These are phyloP conservation scores for Dentipellis sp. DNA, from an alignment of 768 basidiomycete genomes.

Conservation along the genomic window DNA sequence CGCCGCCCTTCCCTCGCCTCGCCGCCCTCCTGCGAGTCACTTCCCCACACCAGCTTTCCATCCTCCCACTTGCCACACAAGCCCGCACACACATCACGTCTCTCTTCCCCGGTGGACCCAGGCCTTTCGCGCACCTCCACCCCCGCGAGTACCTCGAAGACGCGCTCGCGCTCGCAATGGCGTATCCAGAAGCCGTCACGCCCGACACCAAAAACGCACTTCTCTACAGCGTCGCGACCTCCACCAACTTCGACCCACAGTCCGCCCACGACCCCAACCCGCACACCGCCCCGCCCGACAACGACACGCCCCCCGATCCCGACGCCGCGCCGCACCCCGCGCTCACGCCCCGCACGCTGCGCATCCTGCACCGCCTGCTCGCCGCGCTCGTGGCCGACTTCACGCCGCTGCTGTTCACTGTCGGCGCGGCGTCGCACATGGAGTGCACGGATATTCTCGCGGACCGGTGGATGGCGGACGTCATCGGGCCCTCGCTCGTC, in stretches of 20 bases:
- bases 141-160: constrained; percentile 32
- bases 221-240: constrained; percentile 55
- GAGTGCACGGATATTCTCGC: constrained; percentile 64
- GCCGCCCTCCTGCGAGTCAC: neutral
- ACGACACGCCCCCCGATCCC: constrained; percentile 5
- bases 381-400: constrained; percentile 50
- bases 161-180: constrained; percentile 41
- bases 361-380: constrained; percentile 20
- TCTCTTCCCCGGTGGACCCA: constrained; percentile 42
- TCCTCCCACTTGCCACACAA: constrained; percentile 40
- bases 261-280: constrained; percentile 15
- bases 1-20: neutral
- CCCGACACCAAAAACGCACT: constrained; percentile 50
- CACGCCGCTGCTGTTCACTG: constrained; percentile 65
- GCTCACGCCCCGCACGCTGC: constrained; percentile 17
- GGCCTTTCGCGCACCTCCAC: constrained; percentile 29
- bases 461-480: constrained; percentile 60
- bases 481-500: constrained; percentile 58
- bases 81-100: constrained; percentile 33
- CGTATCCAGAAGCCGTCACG: constrained; percentile 40
- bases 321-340: constrained; percentile 15
- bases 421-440: constrained; percentile 61
- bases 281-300: neutral
- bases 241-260: constrained; percentile 43
- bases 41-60: constrained; percentile 32